These are phyloP conservation scores for Smithsoniella earleae DNA, from an alignment of 163 green algal species.

Conservation along the genomic window DNA sequence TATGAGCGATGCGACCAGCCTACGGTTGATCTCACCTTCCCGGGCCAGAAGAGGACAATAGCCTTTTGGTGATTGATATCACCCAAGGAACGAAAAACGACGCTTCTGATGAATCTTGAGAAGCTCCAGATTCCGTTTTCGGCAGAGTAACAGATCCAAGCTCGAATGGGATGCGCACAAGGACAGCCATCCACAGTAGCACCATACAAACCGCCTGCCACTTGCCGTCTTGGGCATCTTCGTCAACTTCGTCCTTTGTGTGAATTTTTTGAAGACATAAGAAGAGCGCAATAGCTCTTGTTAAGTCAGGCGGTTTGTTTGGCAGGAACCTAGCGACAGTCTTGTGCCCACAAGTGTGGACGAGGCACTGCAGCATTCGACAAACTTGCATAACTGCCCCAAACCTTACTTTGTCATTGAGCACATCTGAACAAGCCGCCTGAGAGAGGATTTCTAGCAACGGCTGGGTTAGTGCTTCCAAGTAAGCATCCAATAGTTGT, in stretches of 20 bases:
- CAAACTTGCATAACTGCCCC: constrained; percentile 35
- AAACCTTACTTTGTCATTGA: too few species aligned
- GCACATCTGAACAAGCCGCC: constrained; percentile 34
- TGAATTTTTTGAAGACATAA: constrained; percentile 29
- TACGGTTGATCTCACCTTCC: background rate
- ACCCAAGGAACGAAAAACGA: constrained; percentile 23
- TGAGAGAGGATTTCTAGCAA: constrained; percentile 55
- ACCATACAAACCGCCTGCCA: constrained; percentile 75
- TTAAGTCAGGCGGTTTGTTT: constrained; percentile 66
- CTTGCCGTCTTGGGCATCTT: constrained; percentile 29
- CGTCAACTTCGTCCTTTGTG: constrained; percentile 25
- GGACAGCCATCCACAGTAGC: constrained; percentile 86
- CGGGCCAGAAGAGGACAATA: background rate
- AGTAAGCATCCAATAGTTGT: constrained; percentile 81
- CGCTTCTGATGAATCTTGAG: too few species aligned
- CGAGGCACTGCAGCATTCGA: constrained; percentile 55
- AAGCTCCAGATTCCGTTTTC: too few species aligned
- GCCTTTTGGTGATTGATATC: background rate
- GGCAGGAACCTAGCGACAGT: constrained; percentile 84
- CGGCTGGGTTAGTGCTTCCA: constrained; percentile 69
- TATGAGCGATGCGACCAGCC: too few species aligned
- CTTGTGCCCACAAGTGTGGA: constrained; percentile 74
- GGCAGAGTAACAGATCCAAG: constrained; percentile 62
- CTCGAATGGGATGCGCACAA: constrained; percentile 90
- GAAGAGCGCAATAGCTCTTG: constrained; percentile 41